Percentiles rank a stretch among this genome's conserved stretches.
These are phyloP conservation scores for Aspergillus candidus DNA, from an alignment of 2,329 filamentous ascomycete genomes.

Conservation along the genomic window DNA sequence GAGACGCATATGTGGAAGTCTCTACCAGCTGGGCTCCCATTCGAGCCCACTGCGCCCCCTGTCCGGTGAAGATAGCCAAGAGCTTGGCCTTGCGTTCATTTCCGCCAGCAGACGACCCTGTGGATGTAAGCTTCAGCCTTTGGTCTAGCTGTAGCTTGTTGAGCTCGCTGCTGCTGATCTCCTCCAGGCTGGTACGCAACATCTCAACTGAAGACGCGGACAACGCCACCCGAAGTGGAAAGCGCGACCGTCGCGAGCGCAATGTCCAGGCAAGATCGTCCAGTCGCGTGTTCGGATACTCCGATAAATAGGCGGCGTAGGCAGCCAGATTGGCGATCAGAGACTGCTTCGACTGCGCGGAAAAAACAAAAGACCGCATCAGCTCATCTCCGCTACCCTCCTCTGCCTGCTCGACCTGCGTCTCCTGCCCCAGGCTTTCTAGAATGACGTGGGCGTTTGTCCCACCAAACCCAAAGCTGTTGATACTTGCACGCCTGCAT, in stretches of 20 bases:
- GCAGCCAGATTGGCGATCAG: too few species aligned
- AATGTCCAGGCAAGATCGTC: too few species aligned
- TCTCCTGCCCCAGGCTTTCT: slow-evolving; percentile 4
- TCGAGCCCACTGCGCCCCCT: slow-evolving; percentile 19
- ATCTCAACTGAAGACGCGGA: too few species aligned
- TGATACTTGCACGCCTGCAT: slow-evolving; percentile 15
- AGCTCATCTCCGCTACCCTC: neutral
- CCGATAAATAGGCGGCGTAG: too few species aligned
- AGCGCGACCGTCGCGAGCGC: too few species aligned
- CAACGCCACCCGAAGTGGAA: too few species aligned
- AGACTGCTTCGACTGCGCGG: neutral
- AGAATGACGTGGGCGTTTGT: slow-evolving; percentile 17
- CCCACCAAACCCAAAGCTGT: slow-evolving; percentile 20
- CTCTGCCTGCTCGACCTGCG: neutral
- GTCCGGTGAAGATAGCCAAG: slow-evolving; percentile 20
- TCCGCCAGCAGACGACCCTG: neutral
- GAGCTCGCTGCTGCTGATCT: too few species aligned
- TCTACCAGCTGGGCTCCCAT: slow-evolving; percentile 16
- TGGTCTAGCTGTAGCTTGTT: neutral
- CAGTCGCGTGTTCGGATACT: too few species aligned
- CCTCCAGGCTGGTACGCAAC: too few species aligned
- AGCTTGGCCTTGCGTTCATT: neutral
- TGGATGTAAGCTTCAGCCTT: too few species aligned
- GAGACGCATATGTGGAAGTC: slow-evolving; percentile 4
- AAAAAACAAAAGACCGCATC: slow-evolving; percentile 5